Percentiles rank a stretch among this genome's conserved stretches.
phyloP scores from a whole-genome alignment of 805 yeast genomes.

The Kurtzmaniella fragi region DNA sequence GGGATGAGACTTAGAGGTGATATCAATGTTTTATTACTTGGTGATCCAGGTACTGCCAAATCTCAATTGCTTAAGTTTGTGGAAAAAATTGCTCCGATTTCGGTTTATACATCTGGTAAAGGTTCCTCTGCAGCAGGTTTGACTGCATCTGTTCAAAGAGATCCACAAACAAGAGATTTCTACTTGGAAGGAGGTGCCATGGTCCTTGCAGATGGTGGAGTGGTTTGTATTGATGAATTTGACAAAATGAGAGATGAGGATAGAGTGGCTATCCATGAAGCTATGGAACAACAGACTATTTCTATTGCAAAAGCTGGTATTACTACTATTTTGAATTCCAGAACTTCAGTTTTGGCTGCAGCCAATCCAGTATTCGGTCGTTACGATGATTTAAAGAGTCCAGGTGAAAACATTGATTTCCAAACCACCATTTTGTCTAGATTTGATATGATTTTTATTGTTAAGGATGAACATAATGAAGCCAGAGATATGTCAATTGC shows the following conservation, averaged over 20 bases:
- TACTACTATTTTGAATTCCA: slow-evolving; percentile 90
- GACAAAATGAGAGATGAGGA: slow-evolving; percentile 99
- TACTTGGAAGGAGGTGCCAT: slow-evolving; percentile 98
- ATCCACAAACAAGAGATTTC: slow-evolving; percentile 81
- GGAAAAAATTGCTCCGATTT: slow-evolving; percentile 89
- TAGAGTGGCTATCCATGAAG: slow-evolving; percentile 98
- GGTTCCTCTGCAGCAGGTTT: slow-evolving; percentile 99
- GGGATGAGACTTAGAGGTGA: slow-evolving; percentile 97
- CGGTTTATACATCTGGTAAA: slow-evolving; percentile 96
- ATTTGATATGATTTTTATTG: slow-evolving; percentile 97
- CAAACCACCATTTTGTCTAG: slow-evolving; percentile 95
- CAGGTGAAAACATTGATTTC: slow-evolving; percentile 97
- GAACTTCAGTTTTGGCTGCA: slow-evolving; percentile 96
- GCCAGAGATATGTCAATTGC: slow-evolving; percentile 86
- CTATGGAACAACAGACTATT: slow-evolving; percentile 99
- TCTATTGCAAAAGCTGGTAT: slow-evolving; percentile 99
- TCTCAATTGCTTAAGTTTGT: slow-evolving; percentile 94
- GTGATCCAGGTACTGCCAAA: slow-evolving; percentile 99
- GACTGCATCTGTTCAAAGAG: slow-evolving; percentile 96
- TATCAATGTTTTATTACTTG: slow-evolving; percentile 84
- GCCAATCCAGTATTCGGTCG: slow-evolving; percentile 97
- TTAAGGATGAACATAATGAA: slow-evolving; percentile 90
- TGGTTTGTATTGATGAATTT: slow-evolving; percentile 97
- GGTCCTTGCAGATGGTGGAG: slow-evolving; percentile 99
- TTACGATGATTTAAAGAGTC: slow-evolving; percentile 91